These are phyloP conservation scores for Epithemia pelagica DNA, from an alignment of 108 stramenopile species.

Conservation along the genomic window DNA sequence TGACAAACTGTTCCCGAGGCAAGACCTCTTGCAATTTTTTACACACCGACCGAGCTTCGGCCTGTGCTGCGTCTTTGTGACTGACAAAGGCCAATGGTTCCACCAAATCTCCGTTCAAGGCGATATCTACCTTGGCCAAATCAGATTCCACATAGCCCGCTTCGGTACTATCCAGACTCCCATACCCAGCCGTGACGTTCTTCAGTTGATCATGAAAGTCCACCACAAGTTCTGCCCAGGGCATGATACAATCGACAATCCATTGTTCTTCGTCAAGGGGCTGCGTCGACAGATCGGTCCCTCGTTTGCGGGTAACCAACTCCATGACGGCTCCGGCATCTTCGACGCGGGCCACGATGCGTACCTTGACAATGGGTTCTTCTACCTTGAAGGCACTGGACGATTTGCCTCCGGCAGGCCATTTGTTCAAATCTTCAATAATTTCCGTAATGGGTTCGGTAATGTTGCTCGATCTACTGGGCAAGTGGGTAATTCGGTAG, in stretches of 20 bases:
- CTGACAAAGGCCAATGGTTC: conserved; percentile 92
- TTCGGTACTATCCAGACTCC: conserved; percentile 65
- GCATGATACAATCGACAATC: conserved; percentile 76
- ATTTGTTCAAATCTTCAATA: conserved; percentile 75
- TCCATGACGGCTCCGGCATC: conserved; percentile 87
- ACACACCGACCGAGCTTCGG: conserved; percentile 75
- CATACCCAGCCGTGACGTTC: conserved; percentile 69
- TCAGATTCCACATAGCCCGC: conserved; percentile 61
- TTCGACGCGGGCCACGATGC: conserved; percentile 74
- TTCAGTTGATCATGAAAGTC: conserved; percentile 84
- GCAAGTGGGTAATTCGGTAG: conserved; percentile 77
- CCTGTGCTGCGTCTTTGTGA: conserved; percentile 69
- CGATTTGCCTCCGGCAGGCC: conserved; percentile 53
- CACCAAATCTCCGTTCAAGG: conserved; percentile 88
- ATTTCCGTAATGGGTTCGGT: conserved; percentile 67
- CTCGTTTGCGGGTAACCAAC: conserved; percentile 71
- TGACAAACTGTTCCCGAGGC: conserved; percentile 96
- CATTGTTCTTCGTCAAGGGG: conserved; percentile 80
- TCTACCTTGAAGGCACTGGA: conserved; percentile 46
- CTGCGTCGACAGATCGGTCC: conserved; percentile 53
- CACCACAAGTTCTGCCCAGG: conserved; percentile 82
- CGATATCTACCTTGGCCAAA: conserved; percentile 91
- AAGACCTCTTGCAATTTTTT: conserved; percentile 88
- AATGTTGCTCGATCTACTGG: conserved; percentile 77
- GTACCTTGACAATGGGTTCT: conserved; percentile 76